Evolutionary conservation across 192 early-diverging fungal genomes (phyloP).

Genomic region (Linnemannia hyalina): DNA sequence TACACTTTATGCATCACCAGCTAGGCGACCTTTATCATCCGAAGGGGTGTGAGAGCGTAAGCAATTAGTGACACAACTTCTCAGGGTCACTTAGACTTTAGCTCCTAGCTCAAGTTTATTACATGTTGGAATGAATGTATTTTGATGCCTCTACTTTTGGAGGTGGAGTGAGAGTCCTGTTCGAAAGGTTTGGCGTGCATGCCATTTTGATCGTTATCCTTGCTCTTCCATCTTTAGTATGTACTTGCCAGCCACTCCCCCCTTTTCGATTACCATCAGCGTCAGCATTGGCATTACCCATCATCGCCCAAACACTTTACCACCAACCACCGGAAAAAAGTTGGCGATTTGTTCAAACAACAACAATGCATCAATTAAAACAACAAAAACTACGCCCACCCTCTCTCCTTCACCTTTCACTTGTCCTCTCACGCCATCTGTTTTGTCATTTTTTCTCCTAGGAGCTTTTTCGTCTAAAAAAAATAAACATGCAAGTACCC

Average conservation of each 20-base stretch:
- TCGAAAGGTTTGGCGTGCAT: neutral
- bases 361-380: no score
- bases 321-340: no score
- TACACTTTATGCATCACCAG: neutral
- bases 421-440: neutral
- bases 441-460: neutral
- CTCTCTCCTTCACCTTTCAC: neutral
- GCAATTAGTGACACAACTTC: neutral
- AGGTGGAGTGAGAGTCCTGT: neutral
- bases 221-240: neutral
- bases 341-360: no score
- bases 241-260: neutral
- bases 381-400: neutral
- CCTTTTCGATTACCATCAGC: neutral
- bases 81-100: neutral
- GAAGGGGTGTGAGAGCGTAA: neutral
- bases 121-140: neutral
- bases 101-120: neutral
- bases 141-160: neutral
- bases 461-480: neutral
- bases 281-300: neutral
- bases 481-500: neutral
- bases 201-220: neutral
- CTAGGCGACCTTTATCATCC: neutral
- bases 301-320: neutral